Percentiles rank a stretch among this genome's conserved stretches.
These are phyloP conservation scores for Cordyceps farinosa DNA, from an alignment of 2,329 filamentous ascomycete genomes.

Conservation along the genomic window DNA sequence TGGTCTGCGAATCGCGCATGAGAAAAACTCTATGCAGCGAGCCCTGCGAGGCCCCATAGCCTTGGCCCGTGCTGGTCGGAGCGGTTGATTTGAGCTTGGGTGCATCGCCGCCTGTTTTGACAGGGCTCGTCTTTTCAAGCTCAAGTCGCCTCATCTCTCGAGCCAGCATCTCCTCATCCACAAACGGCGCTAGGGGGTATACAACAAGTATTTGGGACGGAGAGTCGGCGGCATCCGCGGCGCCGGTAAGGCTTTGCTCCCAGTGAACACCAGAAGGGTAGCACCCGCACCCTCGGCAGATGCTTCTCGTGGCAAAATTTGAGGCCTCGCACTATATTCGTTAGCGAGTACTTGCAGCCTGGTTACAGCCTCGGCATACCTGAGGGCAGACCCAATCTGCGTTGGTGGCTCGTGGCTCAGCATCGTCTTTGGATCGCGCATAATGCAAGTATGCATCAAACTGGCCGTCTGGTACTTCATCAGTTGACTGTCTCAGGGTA, in stretches of 20 bases:
- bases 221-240: constrained; percentile 48
- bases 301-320: constrained; percentile 37
- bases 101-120: constrained; percentile 42
- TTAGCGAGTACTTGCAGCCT: constrained; percentile 19
- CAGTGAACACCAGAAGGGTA: constrained; percentile 28
- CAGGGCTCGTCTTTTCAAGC: constrained; percentile 50
- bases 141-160: constrained; percentile 72
- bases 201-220: constrained; percentile 75
- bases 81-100: constrained; percentile 59
- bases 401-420: constrained; percentile 26
- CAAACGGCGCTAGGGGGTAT: constrained; percentile 64
- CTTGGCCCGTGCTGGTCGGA: constrained; percentile 51
- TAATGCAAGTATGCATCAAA: constrained; percentile 40
- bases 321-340: constrained; percentile 35
- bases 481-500: constrained; percentile 34
- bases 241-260: constrained; percentile 42
- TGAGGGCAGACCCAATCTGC: constrained; percentile 35
- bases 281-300: constrained; percentile 38
- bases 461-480: constrained; percentile 37
- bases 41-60: constrained; percentile 66
- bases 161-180: constrained; percentile 69
- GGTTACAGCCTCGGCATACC: constrained; percentile 24
- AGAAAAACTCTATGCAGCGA: constrained; percentile 75
- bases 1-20: constrained; percentile 66
- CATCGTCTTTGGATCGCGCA: constrained; percentile 36